Base-by-base conservation (phyloP, 2,329 filamentous ascomycete genomes). In the Trichocomaceae sp. region DNA sequence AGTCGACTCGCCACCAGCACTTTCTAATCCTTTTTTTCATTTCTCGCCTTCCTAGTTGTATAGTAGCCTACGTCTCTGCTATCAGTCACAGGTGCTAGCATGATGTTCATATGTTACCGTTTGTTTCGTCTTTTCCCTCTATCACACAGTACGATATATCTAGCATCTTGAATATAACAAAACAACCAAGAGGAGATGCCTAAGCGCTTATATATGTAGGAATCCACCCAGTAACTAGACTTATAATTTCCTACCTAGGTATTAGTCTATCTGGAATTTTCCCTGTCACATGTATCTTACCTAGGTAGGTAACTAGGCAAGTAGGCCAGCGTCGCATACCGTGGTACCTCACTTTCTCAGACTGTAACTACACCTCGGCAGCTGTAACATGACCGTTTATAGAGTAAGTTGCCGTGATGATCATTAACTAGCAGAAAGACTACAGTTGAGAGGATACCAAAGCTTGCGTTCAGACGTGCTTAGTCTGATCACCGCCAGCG, bases 1-100 rank as follows among this genome's bases (percentile, higher is more conserved):
- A 96, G 89, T 73, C 83, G 93, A 67, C 77, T 99, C 75, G 93
- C 92, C 47, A 88, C 90, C 62, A 96, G 91, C 77, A 96, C 92
- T 17, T 96, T 96, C 71, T 97, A 31, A 53, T 53, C 29, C 26
- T 22, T 22, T 3, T 15, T 17, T 70, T 61, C 57, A 44, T 47
- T 45, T 58, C 26, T 10, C 4, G 15, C 17, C 22, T n/a, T 37
- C 3, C 31, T 19, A 47, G 6, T 37, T 52, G 49, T 57, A 45
- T 53, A 57, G 55, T 53, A 53, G 51, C 35, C n/a, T 47, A 15
- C 17, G 23, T 47, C 31, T 41, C 51, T 53, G 19, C 44, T 53
- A 47, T 47, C n/a, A 31, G 5, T 23, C 51, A 8, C 10, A 8
- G 31, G 39, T 22, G 19, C 39, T 42, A 17, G 39, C 39, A 42